Conservation (phyloP, 768 basidiomycete species). For the Kwoniella europaea region DNA sequence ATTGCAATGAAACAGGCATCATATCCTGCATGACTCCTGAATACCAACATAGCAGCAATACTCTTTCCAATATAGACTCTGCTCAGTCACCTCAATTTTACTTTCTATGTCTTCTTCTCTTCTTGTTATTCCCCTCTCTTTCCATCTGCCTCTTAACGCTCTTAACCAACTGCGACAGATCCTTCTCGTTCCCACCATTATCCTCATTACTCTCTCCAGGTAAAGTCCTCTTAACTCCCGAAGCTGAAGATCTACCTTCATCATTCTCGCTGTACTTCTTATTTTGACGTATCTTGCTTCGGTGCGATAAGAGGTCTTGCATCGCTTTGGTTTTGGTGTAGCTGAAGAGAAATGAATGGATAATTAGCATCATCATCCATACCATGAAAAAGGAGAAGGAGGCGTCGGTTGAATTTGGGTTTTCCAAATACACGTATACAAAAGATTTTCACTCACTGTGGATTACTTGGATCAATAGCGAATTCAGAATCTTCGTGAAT, state of each 20-base stretch:
- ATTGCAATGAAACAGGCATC: too few relatives aligned
- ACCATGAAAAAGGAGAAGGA: too few relatives aligned
- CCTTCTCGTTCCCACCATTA: slow-evolving; percentile 68
- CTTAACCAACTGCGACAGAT: slow-evolving; percentile 73
- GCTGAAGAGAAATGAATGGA: slow-evolving; percentile 60
- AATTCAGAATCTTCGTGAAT: slow-evolving; percentile 88
- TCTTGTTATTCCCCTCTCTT: slow-evolving; percentile 31
- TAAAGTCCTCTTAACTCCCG: slow-evolving; percentile 15
- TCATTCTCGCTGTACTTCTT: not conserved
- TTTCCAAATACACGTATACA: not conserved
- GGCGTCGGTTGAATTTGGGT: not conserved
- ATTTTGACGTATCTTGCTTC: slow-evolving; percentile 59
- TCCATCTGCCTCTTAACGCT: slow-evolving; percentile 80
- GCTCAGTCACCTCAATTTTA: not conserved
- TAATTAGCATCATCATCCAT: not conserved
- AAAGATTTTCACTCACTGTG: slow-evolving; percentile 70
- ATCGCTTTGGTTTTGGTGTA: slow-evolving; percentile 94
- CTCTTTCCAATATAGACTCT: not conserved
- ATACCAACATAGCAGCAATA: too few relatives aligned
- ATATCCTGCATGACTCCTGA: too few relatives aligned
- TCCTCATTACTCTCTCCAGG: slow-evolving; percentile 60
- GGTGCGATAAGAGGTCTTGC: slow-evolving; percentile 80
- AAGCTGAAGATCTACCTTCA: slow-evolving; percentile 7
- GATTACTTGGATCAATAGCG: slow-evolving; percentile 94
- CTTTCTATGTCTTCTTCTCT: slow-evolving; percentile 13